Evolutionary conservation across 164 flowering plant genomes (phyloP).

Genomic region (Akebia trifoliata): DNA sequence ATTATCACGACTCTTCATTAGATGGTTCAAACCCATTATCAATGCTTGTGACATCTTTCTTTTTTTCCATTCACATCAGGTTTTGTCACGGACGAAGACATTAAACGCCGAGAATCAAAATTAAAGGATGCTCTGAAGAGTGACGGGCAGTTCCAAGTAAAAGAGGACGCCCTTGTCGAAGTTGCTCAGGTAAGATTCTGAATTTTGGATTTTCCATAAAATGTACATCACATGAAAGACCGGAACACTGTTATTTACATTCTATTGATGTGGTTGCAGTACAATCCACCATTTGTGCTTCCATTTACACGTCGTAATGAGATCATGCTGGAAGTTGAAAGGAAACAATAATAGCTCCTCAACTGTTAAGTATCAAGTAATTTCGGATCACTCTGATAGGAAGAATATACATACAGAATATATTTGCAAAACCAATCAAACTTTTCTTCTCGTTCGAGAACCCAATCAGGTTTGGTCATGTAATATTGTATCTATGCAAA

Average conservation of each 20-base stretch:
- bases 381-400: too few relatives aligned
- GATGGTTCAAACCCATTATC: not conserved
- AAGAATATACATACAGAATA: not conserved
- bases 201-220: not conserved
- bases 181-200: conserved; percentile 67
- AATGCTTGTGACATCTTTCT: not conserved
- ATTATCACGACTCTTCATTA: too few relatives aligned
- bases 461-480: not conserved
- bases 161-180: conserved; percentile 57
- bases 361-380: not conserved
- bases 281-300: conserved; percentile 90
- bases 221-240: not conserved
- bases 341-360: conserved; percentile 32
- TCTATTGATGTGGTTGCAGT: conserved; percentile 46
- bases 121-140: conserved; percentile 47
- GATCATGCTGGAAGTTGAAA: conserved; percentile 74
- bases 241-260: not conserved
- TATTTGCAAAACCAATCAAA: not conserved
- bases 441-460: not conserved
- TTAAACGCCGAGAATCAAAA: conserved; percentile 46
- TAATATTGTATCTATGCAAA: conserved; percentile 1
- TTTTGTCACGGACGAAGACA: conserved; percentile 75
- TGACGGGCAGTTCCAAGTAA: conserved; percentile 50
- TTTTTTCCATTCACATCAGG: conserved; percentile 33
- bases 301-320: conserved; percentile 92